These are phyloP conservation scores for Fraxinus pennsylvanica DNA, from an alignment of 257 asterid genomes.

Conservation along the genomic window DNA sequence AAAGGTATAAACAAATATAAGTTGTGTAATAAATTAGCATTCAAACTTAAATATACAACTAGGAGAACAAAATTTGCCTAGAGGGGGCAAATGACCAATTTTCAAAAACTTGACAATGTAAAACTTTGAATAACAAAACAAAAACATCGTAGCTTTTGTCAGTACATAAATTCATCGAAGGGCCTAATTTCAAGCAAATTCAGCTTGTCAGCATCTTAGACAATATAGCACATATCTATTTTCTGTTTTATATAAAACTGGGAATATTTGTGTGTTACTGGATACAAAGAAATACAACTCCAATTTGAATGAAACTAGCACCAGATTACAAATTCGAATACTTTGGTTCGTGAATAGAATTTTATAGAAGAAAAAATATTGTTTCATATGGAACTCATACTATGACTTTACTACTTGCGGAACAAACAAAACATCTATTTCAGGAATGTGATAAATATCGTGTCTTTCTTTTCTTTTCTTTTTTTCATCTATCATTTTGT, in stretches of 20 bases:
- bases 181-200: neutral
- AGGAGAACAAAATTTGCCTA: neutral
- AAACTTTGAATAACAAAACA: neutral
- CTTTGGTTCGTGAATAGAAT: neutral
- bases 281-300: neutral
- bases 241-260: neutral
- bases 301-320: neutral
- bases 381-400: neutral
- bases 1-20: neutral
- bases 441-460: neutral
- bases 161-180: neutral
- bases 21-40: neutral
- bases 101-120: neutral
- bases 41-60: neutral
- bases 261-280: neutral
- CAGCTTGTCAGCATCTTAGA: neutral
- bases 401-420: neutral
- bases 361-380: neutral
- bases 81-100: slow-evolving; percentile 1
- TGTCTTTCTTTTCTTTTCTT: neutral
- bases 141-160: neutral
- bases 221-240: neutral
- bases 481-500: neutral
- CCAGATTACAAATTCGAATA: neutral
- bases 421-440: neutral